Evolutionary conservation across 2,329 filamentous ascomycete species (phyloP).

Genomic region (Tolypocladium endophyticum): DNA sequence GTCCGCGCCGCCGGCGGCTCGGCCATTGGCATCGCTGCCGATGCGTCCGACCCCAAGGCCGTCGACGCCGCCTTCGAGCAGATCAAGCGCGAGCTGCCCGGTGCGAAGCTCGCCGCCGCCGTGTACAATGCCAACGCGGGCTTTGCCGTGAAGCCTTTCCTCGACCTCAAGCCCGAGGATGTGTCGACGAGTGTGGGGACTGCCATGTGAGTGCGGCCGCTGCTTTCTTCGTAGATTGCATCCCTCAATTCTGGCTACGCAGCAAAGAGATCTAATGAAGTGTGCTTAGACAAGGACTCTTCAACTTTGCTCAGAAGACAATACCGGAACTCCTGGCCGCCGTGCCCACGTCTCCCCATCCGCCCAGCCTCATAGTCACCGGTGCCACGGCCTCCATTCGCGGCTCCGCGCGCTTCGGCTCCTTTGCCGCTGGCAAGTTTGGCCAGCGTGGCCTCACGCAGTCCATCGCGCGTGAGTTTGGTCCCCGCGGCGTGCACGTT

Average conservation of each 20-base stretch:
- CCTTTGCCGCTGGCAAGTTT: conserved; percentile 74
- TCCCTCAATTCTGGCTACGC: no score
- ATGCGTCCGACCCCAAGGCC: conserved; percentile 27
- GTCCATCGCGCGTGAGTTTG: conserved; percentile 72
- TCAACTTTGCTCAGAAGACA: conserved; percentile 62
- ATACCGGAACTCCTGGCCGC: conserved; percentile 61
- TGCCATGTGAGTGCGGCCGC: conserved; percentile 33
- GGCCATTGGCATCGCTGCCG: conserved; percentile 58
- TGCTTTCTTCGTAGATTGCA: background rate
- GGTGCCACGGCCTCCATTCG: conserved; percentile 75
- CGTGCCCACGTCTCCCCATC: conserved; percentile 42
- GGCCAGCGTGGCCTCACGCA: conserved; percentile 65
- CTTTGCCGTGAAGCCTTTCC: conserved; percentile 43
- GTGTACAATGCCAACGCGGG: conserved; percentile 57
- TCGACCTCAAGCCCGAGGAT: conserved; percentile 42
- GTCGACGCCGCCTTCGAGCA: conserved; percentile 49
- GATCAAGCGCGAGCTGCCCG: conserved; percentile 48
- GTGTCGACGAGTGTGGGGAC: conserved; percentile 33
- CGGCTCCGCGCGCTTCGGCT: conserved; percentile 56
- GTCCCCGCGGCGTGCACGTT: conserved; percentile 74
- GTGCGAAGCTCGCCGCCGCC: conserved; percentile 48
- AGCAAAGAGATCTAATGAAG: background rate
- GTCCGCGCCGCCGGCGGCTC: conserved; percentile 58
- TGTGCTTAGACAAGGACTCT: conserved; percentile 49
- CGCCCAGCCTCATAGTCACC: conserved; percentile 75